A percentile compares a stretch with the other conserved stretches of the same genome.
phyloP scores from a whole-genome alignment of 2,329 filamentous ascomycete species.

The Talaromyces sp. region DNA sequence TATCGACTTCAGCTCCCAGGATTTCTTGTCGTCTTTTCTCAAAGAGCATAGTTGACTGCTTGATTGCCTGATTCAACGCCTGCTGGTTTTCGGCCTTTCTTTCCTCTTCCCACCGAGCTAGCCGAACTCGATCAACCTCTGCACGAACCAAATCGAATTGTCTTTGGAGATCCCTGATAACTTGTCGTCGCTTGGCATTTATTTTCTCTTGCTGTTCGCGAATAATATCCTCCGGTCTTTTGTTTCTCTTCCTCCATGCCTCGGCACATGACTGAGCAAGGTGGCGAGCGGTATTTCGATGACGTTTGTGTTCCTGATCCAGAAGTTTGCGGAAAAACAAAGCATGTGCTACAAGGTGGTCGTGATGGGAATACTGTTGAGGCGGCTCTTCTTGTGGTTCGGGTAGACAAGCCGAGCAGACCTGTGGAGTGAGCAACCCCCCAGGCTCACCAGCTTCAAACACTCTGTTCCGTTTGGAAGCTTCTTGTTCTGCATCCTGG shows the following conservation, averaged over 20 bases:
- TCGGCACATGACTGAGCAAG: conserved; percentile 56
- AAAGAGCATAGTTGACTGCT: conserved; percentile 47
- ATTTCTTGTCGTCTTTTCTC: conserved; percentile 41
- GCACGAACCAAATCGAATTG: conserved; percentile 56
- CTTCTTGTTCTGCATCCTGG: conserved; percentile 63
- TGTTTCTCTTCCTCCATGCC: conserved; percentile 37
- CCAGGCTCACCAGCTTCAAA: conserved; percentile 69
- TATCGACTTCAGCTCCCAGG: conserved; percentile 57
- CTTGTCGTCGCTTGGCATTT: conserved; percentile 64
- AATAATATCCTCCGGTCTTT: conserved; percentile 66
- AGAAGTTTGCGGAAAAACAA: conserved; percentile 76
- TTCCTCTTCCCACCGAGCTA: conserved; percentile 57
- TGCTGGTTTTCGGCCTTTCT: conserved; percentile 47
- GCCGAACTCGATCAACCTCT: conserved; percentile 53
- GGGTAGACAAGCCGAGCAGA: conserved; percentile 67
- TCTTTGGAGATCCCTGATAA: conserved; percentile 60
- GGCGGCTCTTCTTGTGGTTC: conserved; percentile 69
- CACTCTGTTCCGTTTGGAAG: conserved; percentile 62
- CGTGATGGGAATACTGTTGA: conserved; percentile 77
- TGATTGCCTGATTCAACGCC: conserved; percentile 48
- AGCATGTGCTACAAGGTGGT: conserved; percentile 77
- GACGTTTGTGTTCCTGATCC: conserved; percentile 69
- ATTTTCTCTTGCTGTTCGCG: conserved; percentile 67
- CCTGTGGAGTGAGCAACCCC: conserved; percentile 65
- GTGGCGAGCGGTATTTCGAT: conserved; percentile 71